phyloP scores from a whole-genome alignment of 352 stramenopile species.

The Globisporangium heterothallicum region DNA sequence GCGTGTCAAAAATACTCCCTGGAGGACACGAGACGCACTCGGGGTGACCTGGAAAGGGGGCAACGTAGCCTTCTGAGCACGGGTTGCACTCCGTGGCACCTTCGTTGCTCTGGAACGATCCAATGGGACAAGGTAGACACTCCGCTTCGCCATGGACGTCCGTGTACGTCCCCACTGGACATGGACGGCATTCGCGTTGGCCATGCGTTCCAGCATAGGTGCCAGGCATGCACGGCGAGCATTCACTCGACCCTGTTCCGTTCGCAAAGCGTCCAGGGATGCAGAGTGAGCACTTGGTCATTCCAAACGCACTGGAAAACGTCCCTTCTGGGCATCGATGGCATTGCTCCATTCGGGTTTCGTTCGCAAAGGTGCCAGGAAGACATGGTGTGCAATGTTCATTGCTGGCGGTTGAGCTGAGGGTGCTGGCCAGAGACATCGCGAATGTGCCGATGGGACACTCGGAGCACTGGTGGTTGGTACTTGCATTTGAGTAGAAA shows the following conservation, averaged over 20 bases:
- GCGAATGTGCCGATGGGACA: constrained; percentile 31
- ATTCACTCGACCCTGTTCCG: constrained; percentile 23
- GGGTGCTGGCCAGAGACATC: background rate
- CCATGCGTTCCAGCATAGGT: constrained; percentile 23
- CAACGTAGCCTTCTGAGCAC: constrained; percentile 37
- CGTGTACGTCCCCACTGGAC: constrained; percentile 26
- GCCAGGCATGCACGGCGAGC: constrained; percentile 33
- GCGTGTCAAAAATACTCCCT: constrained; percentile 34
- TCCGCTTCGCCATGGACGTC: constrained; percentile 27
- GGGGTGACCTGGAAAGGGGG: constrained; percentile 23
- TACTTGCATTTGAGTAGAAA: constrained; percentile 43
- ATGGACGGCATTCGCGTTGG: constrained; percentile 22
- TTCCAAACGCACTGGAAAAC: constrained; percentile 1
- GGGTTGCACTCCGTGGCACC: constrained; percentile 22
- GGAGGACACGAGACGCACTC: constrained; percentile 32
- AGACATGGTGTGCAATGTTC: constrained; percentile 27
- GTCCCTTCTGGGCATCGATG: constrained; percentile 24
- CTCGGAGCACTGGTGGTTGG: constrained; percentile 27
- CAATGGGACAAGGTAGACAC: constrained; percentile 41
- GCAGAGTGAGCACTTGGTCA: constrained; percentile 15
- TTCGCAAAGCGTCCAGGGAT: constrained; percentile 22
- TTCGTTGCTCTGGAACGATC: constrained; percentile 28
- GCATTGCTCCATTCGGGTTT: constrained; percentile 25
- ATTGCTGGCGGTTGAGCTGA: constrained; percentile 3
- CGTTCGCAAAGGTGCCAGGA: constrained; percentile 41